Evolutionary conservation across 2,329 filamentous ascomycete species (phyloP), one percentile per base, ranked within the genome.

Genomic region (Hymenoscyphus fructigenus): DNA sequence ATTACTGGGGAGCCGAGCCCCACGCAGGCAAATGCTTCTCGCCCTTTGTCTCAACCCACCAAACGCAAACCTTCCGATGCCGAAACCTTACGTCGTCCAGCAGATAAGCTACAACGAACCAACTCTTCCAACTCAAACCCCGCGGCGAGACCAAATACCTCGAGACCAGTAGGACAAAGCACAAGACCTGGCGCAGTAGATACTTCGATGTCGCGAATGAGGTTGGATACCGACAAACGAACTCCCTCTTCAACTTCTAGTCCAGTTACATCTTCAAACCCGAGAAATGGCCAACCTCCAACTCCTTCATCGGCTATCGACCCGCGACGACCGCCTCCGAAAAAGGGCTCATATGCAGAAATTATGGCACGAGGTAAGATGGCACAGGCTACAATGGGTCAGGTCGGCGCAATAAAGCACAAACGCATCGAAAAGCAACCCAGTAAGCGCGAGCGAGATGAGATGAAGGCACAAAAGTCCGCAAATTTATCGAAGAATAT

Each of bases 301-400:
- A 72, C 71, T 4, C 68, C 70, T n/a, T 68, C 72, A 20, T 60
- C 65, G 9, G 65, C 56, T 34, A 67, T 66, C 23, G 62, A 65
- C n/a, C 60, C 65, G 12, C 65, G 68, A 53, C 67, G 65, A 26
- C n/a, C 44, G 26, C 78, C 84, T 1, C 88, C 87, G 1, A 92
- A 92, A 76, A 91, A 90, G 73, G 88, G 89, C 1, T 91, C 88
- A 0, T 93, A 87, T 75, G 85, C 88, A 44, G 90, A 92, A 72
- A 89, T 92, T 66, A 83, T 93, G 78, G 88, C 88, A 63, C 84
- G 89, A 69, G 91, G 87, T 36, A 87, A 90, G 72, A 85, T 86
- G 66, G 88, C 86, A 14, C 86, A 91, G 72, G 81, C 80, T 47
- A 80, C 79, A 50, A 84, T 86, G 79, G 84, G 81, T n/a, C 84